Base-by-base conservation (phyloP, 192 early-diverging fungal species). In the Backusella westeae region DNA sequence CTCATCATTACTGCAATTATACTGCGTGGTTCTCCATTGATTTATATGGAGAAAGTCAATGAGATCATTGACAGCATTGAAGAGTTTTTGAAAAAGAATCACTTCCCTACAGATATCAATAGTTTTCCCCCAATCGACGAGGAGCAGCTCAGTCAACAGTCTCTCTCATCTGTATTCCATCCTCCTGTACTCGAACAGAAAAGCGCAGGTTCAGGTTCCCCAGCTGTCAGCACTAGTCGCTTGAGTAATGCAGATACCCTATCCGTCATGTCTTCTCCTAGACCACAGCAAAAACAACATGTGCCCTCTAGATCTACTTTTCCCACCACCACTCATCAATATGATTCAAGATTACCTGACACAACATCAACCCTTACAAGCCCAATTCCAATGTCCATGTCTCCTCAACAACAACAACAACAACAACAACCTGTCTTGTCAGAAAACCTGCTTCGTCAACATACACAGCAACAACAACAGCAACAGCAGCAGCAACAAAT, bases 51-150 rank as follows among this genome's bases (percentile, higher is more conserved):
- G 7, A 80, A 80, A 42, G 74, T 83, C 34, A 77, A 79, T 69
- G 82, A 83, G 21, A 83, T 83, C 26, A 78, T 83, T 23, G 82
- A 83, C 12, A 83, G 75, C 15, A 80, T 83, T 66, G 82, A 83
- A 75, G 78, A 69, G 0, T 83, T 78, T 32, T 68, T 83, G 70
- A 77, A 68, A 19, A 80, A 83, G 76, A 77, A 77, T 65, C 71
- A 71, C 2, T 71, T 75, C n/a, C 56, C 82, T 32, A 69, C 76
- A 34, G 77, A 83, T 52, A 38, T 83, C 19, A 68, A 46, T 17
- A 44, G 75, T 2, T n/a, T 83, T 0, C 82, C 82, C 6, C 39
- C 76, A 63, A 70, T 80, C 67, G 80, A 75, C 46, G 79, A 80
- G 39, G 72, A 71, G 39, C 74, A 74, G 1, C 67, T 80, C 44